Evolutionary conservation across 2,329 filamentous ascomycete genomes (phyloP).

Genomic region (Epichloe aotearoae): DNA sequence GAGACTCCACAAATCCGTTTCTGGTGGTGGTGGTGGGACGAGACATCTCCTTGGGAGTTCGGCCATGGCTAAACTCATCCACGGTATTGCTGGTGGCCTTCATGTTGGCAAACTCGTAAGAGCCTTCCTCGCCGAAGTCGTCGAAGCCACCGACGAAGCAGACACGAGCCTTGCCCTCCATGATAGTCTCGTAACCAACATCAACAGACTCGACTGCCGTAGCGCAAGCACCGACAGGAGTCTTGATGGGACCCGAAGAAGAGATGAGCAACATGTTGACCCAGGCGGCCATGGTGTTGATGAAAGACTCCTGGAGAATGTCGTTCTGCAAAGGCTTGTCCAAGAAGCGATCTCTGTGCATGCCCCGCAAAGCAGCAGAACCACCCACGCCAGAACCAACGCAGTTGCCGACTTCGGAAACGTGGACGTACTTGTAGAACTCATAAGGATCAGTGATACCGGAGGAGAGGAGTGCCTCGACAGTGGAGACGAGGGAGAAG

Average conservation of each 20-base stretch:
- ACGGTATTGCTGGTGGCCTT: constrained; percentile 97
- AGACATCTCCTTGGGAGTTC: constrained; percentile 95
- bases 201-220: constrained; percentile 96
- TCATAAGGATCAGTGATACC: constrained; percentile 99
- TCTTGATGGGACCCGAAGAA: constrained; percentile 96
- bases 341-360: constrained; percentile 96
- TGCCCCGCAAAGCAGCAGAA: constrained; percentile 78
- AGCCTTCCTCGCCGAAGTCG: constrained; percentile 98
- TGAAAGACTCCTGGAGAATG: constrained; percentile 97
- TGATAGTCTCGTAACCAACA: constrained; percentile 95
- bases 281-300: constrained; percentile 99
- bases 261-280: constrained; percentile 98
- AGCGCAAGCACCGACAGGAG: constrained; percentile 91
- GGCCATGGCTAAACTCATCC: constrained; percentile 88
- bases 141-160: constrained; percentile 98
- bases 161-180: constrained; percentile 93
- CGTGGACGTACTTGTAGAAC: constrained; percentile 98
- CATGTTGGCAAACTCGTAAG: constrained; percentile 99
- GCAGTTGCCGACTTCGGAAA: constrained; percentile 96
- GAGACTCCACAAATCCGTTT: constrained; percentile 98
- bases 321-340: constrained; percentile 98
- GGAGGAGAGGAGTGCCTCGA: constrained; percentile 77
- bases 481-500: constrained; percentile 86
- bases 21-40: constrained; percentile 91
- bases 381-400: constrained; percentile 98